Conservation (phyloP, 371 early-diverging fungal genomes). For the Mortierella sp. region DNA sequence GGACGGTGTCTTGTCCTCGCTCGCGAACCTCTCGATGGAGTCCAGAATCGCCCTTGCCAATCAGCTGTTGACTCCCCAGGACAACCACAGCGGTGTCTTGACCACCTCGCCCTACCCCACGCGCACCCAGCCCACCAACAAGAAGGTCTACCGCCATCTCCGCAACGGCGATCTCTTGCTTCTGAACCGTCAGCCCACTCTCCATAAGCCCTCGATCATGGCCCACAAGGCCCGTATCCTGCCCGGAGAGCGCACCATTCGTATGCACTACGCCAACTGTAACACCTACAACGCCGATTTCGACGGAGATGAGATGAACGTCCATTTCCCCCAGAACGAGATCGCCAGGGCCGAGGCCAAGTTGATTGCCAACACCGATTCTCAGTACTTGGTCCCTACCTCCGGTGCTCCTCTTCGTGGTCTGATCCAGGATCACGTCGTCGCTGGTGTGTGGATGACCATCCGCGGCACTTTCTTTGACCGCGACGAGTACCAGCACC, state of each 20-base stretch:
- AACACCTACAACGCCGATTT: slow-evolving; percentile 99
- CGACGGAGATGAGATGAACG: slow-evolving; percentile 99
- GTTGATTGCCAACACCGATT: slow-evolving; percentile 95
- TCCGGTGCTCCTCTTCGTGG: slow-evolving; percentile 99
- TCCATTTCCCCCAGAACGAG: slow-evolving; percentile 99
- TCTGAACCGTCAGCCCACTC: slow-evolving; percentile 99
- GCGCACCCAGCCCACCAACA: slow-evolving; percentile 82
- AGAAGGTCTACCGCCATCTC: slow-evolving; percentile 98
- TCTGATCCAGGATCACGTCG: slow-evolving; percentile 99
- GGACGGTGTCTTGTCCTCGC: slow-evolving; percentile 89
- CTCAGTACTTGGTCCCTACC: slow-evolving; percentile 98
- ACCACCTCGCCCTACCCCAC: slow-evolving; percentile 69
- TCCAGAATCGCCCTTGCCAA: slow-evolving; percentile 97
- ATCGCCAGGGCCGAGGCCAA: slow-evolving; percentile 96
- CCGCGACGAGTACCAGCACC: slow-evolving; percentile 93
- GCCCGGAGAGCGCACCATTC: slow-evolving; percentile 98
- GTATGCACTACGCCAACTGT: slow-evolving; percentile 99
- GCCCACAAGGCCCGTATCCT: slow-evolving; percentile 98
- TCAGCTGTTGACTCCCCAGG: slow-evolving; percentile 92
- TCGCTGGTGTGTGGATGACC: slow-evolving; percentile 96
- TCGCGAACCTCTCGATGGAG: slow-evolving; percentile 84
- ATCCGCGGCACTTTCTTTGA: slow-evolving; percentile 92
- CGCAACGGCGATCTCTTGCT: slow-evolving; percentile 98
- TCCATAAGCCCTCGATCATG: slow-evolving; percentile 99
- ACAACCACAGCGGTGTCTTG: slow-evolving; percentile 62